Percentiles rank a stretch among this genome's conserved stretches.
Evolutionary conservation across 768 basidiomycete species (phyloP).

Genomic region (Wakefieldia striispora): DNA sequence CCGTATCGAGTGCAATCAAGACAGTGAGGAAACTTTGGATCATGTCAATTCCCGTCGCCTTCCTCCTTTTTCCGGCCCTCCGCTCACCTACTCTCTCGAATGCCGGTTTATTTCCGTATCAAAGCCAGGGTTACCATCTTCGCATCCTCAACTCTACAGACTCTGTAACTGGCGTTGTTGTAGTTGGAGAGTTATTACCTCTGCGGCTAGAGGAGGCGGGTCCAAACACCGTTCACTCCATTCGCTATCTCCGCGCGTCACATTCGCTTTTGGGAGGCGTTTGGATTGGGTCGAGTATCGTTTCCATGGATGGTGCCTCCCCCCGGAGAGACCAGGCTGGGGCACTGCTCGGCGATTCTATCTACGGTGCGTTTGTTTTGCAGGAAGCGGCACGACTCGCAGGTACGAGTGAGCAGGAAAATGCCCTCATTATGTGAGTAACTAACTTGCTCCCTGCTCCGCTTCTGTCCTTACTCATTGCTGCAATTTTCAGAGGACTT

Average conservation of each 20-base stretch:
- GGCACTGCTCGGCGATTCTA: conserved; percentile 65
- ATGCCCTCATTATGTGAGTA: conserved; percentile 71
- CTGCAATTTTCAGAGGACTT: conserved; percentile 60
- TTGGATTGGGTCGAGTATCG: conserved; percentile 64
- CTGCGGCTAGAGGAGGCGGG: conserved; percentile 30
- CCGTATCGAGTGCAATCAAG: background rate
- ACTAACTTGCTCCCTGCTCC: conserved; percentile 1
- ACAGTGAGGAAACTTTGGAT: conserved; percentile 9
- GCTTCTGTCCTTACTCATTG: conserved; percentile 2
- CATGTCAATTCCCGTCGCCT: conserved; percentile 27
- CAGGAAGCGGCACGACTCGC: conserved; percentile 84
- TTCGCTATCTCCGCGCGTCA: conserved; percentile 60
- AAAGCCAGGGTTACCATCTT: conserved; percentile 53
- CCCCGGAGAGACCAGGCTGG: conserved; percentile 52
- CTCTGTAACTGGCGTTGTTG: conserved; percentile 77
- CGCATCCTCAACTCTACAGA: conserved; percentile 64
- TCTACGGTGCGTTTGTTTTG: conserved; percentile 80
- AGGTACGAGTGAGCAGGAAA: conserved; percentile 48
- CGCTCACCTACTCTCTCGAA: conserved; percentile 57
- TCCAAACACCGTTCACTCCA: conserved; percentile 41
- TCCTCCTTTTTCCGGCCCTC: conserved; percentile 41
- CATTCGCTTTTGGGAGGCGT: conserved; percentile 72
- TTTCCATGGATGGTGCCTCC: conserved; percentile 40
- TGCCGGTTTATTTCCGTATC: conserved; percentile 49
- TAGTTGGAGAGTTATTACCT: conserved; percentile 71